A percentile compares a stretch with the other conserved stretches of the same genome.
phyloP scores from a whole-genome alignment of 1,284 basidiomycete species.

The Entoloma clypeatum region DNA sequence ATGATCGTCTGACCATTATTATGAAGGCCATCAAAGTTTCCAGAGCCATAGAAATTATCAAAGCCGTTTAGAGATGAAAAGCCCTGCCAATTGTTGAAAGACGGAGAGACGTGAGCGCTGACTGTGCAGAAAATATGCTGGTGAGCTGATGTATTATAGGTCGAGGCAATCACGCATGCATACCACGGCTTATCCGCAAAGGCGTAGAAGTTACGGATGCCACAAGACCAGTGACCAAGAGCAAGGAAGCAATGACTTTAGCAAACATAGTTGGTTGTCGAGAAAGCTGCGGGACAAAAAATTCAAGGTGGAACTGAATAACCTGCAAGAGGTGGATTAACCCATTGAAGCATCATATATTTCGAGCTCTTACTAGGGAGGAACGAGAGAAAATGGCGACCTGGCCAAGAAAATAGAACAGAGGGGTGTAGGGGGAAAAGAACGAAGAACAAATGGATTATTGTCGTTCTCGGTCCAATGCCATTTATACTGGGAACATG shows the following conservation, averaged over 20 bases:
- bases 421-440: no score
- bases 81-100: slow-evolving; percentile 37
- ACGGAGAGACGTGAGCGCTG: slow-evolving; percentile 19
- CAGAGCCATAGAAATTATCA: slow-evolving; percentile 39
- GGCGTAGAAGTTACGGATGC: slow-evolving; percentile 24
- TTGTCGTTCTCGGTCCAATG: no score
- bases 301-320: slow-evolving; percentile 13
- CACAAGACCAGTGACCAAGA: slow-evolving; percentile 23
- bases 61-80: slow-evolving; percentile 33
- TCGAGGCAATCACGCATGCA: slow-evolving; percentile 5
- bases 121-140: slow-evolving; percentile 6
- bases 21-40: slow-evolving; percentile 36
- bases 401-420: slow-evolving; percentile 13
- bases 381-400: slow-evolving; percentile 14
- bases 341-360: background rate
- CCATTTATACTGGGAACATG: no score
- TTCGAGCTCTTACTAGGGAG: background rate
- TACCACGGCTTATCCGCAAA: slow-evolving; percentile 15
- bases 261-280: slow-evolving; percentile 27
- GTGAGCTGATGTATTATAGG: background rate
- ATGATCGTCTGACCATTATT: slow-evolving; percentile 31
- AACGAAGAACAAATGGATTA: no score
- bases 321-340: slow-evolving; percentile 4
- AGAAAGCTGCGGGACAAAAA: no score
- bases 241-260: slow-evolving; percentile 20